Evolutionary conservation across 768 basidiomycete species (phyloP).

Genomic region (Collybia mongolica): DNA sequence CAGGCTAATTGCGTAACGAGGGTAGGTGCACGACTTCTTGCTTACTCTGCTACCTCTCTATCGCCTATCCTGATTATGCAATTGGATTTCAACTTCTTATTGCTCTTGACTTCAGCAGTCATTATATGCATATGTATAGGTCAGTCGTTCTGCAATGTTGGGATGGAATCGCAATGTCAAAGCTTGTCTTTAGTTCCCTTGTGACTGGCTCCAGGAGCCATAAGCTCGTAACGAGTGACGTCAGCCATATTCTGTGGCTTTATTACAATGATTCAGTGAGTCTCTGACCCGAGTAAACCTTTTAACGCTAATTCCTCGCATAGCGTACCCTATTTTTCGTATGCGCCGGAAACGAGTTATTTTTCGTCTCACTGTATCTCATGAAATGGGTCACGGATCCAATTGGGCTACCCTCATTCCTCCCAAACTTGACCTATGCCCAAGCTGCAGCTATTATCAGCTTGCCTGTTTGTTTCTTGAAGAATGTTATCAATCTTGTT

Average conservation of each 20-base stretch:
- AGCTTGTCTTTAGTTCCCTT: constrained; percentile 66
- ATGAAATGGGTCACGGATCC: constrained; percentile 82
- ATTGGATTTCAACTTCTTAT: constrained; percentile 93
- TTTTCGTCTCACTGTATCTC: constrained; percentile 93
- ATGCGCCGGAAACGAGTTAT: constrained; percentile 94
- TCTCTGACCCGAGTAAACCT: constrained; percentile 9
- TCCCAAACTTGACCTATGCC: constrained; percentile 64
- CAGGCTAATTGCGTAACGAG: constrained; percentile 4
- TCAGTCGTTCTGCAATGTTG: constrained; percentile 25
- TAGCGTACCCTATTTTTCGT: constrained; percentile 88
- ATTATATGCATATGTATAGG: constrained; percentile 99
- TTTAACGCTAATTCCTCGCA: not conserved
- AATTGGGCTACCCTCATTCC: constrained; percentile 45
- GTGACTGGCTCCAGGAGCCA: constrained; percentile 92
- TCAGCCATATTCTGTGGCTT: constrained; percentile 85
- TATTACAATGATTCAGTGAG: constrained; percentile 94
- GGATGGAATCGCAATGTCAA: constrained; percentile 9
- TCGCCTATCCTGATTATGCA: constrained; percentile 84
- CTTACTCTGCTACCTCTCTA: constrained; percentile 89
- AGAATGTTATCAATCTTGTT: constrained; percentile 93
- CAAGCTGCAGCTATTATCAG: constrained; percentile 64
- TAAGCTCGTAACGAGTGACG: constrained; percentile 89
- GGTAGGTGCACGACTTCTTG: constrained; percentile 93
- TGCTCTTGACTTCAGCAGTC: constrained; percentile 94
- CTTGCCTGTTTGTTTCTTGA: constrained; percentile 68